phyloP scores from a whole-genome alignment of 2,329 filamentous ascomycete species.

The Fusarium hainanense region DNA sequence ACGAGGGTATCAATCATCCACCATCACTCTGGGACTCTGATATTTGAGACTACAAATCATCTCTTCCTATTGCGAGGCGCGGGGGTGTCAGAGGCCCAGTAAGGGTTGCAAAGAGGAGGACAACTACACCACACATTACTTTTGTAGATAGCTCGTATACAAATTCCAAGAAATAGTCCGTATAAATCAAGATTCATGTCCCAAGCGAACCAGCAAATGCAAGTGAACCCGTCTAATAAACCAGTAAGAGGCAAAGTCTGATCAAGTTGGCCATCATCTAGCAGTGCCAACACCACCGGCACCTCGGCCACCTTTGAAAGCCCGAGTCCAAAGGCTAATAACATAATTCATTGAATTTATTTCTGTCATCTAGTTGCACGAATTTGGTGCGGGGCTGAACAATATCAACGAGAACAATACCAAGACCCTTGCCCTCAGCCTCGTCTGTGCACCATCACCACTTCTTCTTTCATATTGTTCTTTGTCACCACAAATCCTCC shows the following conservation, averaged over 20 bases:
- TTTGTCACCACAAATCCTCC: slow-evolving; percentile 32
- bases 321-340: neutral
- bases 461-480: slow-evolving; percentile 33
- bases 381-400: slow-evolving; percentile 14
- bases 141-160: neutral
- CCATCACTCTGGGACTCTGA: no score
- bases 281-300: slow-evolving; percentile 11
- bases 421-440: slow-evolving; percentile 9
- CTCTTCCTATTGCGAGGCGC: neutral
- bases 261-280: neutral
- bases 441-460: slow-evolving; percentile 33
- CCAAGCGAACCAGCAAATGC: fast-evolving
- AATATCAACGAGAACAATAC: slow-evolving; percentile 40
- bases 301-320: neutral
- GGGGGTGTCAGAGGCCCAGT: no score
- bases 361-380: neutral
- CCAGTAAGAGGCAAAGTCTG: no score
- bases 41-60: no score
- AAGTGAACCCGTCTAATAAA: neutral
- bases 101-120: neutral
- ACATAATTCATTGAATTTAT: neutral
- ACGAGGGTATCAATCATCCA: no score
- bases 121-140: neutral
- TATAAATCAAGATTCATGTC: fast-evolving
- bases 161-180: no score